Evolutionary conservation across 2,329 filamentous ascomycete species (phyloP), one percentile per base, ranked within the genome.

Genomic region (Monilinia polystroma): DNA sequence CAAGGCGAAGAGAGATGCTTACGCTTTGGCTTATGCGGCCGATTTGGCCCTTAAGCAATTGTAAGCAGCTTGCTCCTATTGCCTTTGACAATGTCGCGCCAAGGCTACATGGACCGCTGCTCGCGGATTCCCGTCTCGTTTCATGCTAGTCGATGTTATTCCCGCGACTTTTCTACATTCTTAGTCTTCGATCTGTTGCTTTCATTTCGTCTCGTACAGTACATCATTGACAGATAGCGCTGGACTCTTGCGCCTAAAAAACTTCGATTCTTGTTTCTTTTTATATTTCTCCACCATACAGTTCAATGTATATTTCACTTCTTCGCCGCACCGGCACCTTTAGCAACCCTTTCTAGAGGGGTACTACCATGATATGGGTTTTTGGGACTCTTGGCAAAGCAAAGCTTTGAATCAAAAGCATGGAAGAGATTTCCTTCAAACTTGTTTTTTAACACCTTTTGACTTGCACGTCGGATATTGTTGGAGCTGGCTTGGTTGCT

Each of bases 1-100:
- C n/a, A 73, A 73, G 62, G 69, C 68, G 2, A 67, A 68, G 53
- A 57, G 68, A 59, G 55, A 69, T 65, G 66, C 68, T 26, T 53
- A 51, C 20, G 69, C 68, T 32, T 38, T 68, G 26, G 68, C 69
- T 5, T 59, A 68, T 43, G 70, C 70, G 54, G 69, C 66, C 45
- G 67, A 70, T 53, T 23, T 67, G 43, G 64, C 57, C 52, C 66
- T 70, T 53, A 23, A 16, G 23, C 56, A 66, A 32, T 52, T 70
- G 14, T 70, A 68, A 58, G 55, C 10, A 2, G 23, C n/a, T 26
- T 2, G 4, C 23, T 8, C 11, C 20, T 20, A 20, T 20, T 38
- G 58, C 32, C 41, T 7, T 16, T 43, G 41, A 32, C 14, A 16
- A 38, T 11, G 16, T 62, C 45, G 58, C n/a, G 7, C 47, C 45